phyloP scores from a whole-genome alignment of 192 early-diverging fungal genomes.

The Entrophospora sp. region DNA sequence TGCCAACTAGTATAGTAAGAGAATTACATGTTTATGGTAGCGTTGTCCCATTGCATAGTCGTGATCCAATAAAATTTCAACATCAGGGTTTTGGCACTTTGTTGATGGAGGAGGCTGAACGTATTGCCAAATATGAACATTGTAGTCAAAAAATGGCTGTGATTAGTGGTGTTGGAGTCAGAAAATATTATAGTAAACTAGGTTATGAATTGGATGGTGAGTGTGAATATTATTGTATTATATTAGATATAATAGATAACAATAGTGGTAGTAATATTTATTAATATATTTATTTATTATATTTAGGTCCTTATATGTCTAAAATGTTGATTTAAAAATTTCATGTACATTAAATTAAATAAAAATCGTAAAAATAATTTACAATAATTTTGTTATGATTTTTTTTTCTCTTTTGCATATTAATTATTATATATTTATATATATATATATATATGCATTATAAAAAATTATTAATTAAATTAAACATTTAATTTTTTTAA shows the following conservation, averaged over 20 bases:
- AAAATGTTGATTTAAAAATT: slow-evolving; percentile 61
- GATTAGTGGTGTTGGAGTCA: slow-evolving; percentile 94
- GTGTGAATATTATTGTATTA: slow-evolving; percentile 16
- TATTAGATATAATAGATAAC: not conserved
- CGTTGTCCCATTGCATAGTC: slow-evolving; percentile 90
- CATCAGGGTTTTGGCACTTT: slow-evolving; percentile 98
- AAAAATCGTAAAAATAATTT: too few relatives aligned
- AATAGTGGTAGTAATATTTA: not conserved
- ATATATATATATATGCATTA: too few relatives aligned
- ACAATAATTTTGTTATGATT: too few relatives aligned
- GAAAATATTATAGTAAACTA: slow-evolving; percentile 96
- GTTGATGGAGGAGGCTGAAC: slow-evolving; percentile 98
- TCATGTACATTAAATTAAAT: slow-evolving; percentile 28
- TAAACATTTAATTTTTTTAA: slow-evolving; percentile 13
- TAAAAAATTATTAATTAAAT: too few relatives aligned
- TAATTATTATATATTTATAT: too few relatives aligned
- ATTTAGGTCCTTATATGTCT: slow-evolving; percentile 86
- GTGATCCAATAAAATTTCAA: slow-evolving; percentile 98
- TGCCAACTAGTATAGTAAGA: slow-evolving; percentile 84
- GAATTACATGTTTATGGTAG: slow-evolving; percentile 98
- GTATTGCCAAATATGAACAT: slow-evolving; percentile 97
- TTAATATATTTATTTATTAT: not conserved
- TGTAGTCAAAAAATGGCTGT: slow-evolving; percentile 90
- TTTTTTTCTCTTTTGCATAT: too few relatives aligned
- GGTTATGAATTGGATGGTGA: slow-evolving; percentile 88